Conservation (phyloP, 352 stramenopile species). For the Globisporangium cylindrosporum region DNA sequence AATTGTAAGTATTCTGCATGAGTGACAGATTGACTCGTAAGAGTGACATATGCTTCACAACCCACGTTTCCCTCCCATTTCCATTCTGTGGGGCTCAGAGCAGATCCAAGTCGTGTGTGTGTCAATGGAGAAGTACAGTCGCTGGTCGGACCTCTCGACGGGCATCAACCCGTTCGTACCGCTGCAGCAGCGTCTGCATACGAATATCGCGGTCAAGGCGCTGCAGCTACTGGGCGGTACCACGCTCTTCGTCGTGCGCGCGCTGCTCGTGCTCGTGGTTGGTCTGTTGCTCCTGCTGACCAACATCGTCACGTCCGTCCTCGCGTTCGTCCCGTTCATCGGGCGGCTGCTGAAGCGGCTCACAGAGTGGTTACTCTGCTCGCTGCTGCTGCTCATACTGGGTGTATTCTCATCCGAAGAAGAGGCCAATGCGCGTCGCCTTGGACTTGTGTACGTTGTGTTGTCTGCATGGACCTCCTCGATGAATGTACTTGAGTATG, state of each 20-base stretch:
- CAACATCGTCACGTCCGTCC: constrained; percentile 51
- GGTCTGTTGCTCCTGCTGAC: constrained; percentile 37
- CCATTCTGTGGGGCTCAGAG: neutral
- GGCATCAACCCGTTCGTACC: constrained; percentile 87
- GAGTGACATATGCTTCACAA: neutral
- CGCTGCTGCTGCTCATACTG: constrained; percentile 58
- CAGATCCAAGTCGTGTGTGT: neutral
- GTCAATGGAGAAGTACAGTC: constrained; percentile 84
- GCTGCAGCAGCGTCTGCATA: constrained; percentile 55
- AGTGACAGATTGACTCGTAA: neutral
- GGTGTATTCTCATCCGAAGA: constrained; percentile 70
- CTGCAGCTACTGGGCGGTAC: constrained; percentile 46
- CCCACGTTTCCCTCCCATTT: neutral
- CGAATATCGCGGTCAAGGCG: constrained; percentile 33
- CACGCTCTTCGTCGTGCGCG: constrained; percentile 45
- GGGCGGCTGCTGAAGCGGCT: constrained; percentile 65
- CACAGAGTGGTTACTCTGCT: constrained; percentile 71
- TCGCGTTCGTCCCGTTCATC: constrained; percentile 64
- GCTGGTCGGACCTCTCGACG: constrained; percentile 82
- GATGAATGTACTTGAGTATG: neutral
- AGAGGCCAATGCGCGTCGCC: constrained; percentile 62
- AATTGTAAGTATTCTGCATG: neutral
- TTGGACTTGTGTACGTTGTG: constrained; percentile 53
- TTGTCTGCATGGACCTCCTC: neutral
- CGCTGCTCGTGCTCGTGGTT: constrained; percentile 47